A percentile compares a stretch with the other conserved stretches of the same genome.
phyloP scores from a whole-genome alignment of 257 asterid species.

The Schizonepeta tenuifolia region DNA sequence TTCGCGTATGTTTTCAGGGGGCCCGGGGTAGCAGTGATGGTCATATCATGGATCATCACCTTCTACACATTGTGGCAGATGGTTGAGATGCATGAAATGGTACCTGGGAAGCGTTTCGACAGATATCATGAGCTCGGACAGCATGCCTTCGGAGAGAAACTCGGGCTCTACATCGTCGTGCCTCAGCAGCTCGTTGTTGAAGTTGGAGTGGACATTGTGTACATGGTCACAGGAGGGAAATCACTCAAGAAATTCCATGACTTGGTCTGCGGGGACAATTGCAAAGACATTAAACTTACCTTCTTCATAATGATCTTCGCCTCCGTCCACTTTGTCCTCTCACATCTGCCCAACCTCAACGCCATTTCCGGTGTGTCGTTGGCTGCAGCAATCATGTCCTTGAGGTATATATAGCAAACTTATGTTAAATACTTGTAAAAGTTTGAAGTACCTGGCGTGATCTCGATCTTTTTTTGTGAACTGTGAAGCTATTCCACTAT shows the following conservation, averaged over 20 bases:
- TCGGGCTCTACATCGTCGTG: conserved; percentile 84
- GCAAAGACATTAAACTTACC: conserved; percentile 63
- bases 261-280: conserved; percentile 39
- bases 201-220: conserved; percentile 84
- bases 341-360: conserved; percentile 93
- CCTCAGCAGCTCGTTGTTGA: conserved; percentile 88
- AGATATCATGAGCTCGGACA: conserved; percentile 92
- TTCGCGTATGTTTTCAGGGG: conserved; percentile 48
- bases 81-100: conserved; percentile 99
- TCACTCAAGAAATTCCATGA: conserved; percentile 78
- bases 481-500: conserved; percentile 75
- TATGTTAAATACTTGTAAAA: not conserved
- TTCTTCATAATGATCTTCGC: conserved; percentile 90
- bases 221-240: conserved; percentile 91
- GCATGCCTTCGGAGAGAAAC: conserved; percentile 89
- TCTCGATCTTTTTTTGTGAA: not conserved
- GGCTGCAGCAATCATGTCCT: conserved; percentile 95
- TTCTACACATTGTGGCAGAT: conserved; percentile 91
- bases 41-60: conserved; percentile 81
- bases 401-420: conserved; percentile 52
- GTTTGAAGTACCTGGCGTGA: not conserved
- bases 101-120: conserved; percentile 90
- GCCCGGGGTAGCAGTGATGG: conserved; percentile 81
- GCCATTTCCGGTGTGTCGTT: conserved; percentile 86
- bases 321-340: conserved; percentile 86